Conservation (phyloP, 805 yeast genomes). For the Candida tallmaniae region DNA sequence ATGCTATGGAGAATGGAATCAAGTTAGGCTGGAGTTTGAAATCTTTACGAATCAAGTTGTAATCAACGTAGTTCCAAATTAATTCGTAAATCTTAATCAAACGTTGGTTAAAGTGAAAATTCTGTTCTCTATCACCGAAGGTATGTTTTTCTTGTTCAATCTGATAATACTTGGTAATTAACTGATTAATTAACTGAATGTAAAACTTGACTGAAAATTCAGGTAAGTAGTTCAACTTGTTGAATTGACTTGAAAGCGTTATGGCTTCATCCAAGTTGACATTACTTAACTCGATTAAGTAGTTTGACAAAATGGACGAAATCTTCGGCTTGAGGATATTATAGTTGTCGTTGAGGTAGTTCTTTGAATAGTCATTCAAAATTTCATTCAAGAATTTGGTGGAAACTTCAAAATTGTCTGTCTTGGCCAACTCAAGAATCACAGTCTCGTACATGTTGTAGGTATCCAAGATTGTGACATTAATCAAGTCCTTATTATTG, state of each 20-base stretch:
- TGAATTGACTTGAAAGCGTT: slow-evolving; percentile 24
- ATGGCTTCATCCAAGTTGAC: slow-evolving; percentile 16
- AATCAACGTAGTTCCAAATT: slow-evolving; percentile 31
- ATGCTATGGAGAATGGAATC: slow-evolving; percentile 27
- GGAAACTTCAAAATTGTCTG: slow-evolving; percentile 47
- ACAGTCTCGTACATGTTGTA: slow-evolving; percentile 47
- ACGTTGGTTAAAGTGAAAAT: neutral
- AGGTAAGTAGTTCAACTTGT: slow-evolving; percentile 28
- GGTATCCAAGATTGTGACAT: slow-evolving; percentile 22
- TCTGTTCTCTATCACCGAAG: neutral
- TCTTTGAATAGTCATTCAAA: slow-evolving; percentile 3
- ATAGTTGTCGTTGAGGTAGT: slow-evolving; percentile 4
- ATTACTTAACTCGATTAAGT: slow-evolving; percentile 26
- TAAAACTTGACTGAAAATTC: slow-evolving; percentile 28
- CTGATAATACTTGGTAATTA: slow-evolving; percentile 17
- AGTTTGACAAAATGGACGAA: slow-evolving; percentile 40
- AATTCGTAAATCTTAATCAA: slow-evolving; percentile 3
- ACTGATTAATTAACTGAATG: slow-evolving; percentile 26
- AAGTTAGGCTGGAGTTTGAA: slow-evolving; percentile 20
- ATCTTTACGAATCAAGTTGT: slow-evolving; percentile 33
- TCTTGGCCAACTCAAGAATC: slow-evolving; percentile 48
- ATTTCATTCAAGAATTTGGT: slow-evolving; percentile 55
- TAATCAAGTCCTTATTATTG: neutral
- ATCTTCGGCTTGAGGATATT: slow-evolving; percentile 22
- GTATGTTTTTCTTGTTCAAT: slow-evolving; percentile 11